A percentile compares a stretch with the other conserved stretches of the same genome.
Conservation (phyloP, 805 yeast species). For the Brettanomyces anomalus region DNA sequence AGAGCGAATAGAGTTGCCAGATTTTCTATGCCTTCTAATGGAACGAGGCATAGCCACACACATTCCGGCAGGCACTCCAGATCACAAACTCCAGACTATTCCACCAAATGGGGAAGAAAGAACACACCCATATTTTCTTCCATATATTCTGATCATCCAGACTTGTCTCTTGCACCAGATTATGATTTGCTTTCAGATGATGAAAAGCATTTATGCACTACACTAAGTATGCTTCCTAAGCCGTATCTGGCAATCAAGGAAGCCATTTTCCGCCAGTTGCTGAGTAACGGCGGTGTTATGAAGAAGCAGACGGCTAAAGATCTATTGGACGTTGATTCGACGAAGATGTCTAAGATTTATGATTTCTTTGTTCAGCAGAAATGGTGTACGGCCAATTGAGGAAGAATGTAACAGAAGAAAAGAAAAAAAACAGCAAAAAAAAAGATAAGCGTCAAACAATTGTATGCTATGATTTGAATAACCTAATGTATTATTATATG, state of each 20-base stretch:
- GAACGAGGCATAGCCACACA: slow-evolving; percentile 18
- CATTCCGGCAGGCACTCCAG: slow-evolving; percentile 23
- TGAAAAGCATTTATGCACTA: slow-evolving; percentile 79
- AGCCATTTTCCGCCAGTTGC: slow-evolving; percentile 75
- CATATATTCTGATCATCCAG: slow-evolving; percentile 38
- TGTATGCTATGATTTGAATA: not conserved
- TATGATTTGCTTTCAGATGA: slow-evolving; percentile 76
- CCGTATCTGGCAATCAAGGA: slow-evolving; percentile 92
- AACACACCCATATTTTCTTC: not conserved
- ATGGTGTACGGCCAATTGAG: slow-evolving; percentile 46
- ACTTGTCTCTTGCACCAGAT: slow-evolving; percentile 73
- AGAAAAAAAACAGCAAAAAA: not conserved
- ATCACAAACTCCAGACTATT: slow-evolving; percentile 20
- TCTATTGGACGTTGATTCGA: slow-evolving; percentile 72
- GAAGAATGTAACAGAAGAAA: not conserved
- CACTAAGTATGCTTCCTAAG: slow-evolving; percentile 79
- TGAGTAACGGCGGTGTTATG: slow-evolving; percentile 75
- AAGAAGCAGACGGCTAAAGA: slow-evolving; percentile 84
- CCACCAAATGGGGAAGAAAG: slow-evolving; percentile 21
- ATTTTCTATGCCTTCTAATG: slow-evolving; percentile 11
- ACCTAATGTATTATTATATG: not conserved
- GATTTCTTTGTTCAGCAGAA: slow-evolving; percentile 90
- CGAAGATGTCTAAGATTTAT: slow-evolving; percentile 78
- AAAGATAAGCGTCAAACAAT: too few species aligned
- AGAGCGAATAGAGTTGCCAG: slow-evolving; percentile 51